phyloP scores from a whole-genome alignment of 2,329 filamentous ascomycete species.

The Trichoderma asperellum region DNA sequence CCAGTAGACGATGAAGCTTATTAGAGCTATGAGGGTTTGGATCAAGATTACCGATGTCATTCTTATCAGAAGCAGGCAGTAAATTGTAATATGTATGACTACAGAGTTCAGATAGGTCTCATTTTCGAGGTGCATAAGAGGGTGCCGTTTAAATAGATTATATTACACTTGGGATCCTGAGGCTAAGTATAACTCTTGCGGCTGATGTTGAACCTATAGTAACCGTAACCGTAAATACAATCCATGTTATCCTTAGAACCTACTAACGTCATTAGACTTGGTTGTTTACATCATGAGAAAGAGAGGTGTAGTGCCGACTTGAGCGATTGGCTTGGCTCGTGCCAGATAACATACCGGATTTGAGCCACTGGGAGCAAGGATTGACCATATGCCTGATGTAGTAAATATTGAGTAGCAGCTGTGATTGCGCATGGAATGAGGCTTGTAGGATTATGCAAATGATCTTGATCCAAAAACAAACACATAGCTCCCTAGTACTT shows the following conservation, averaged over 20 bases:
- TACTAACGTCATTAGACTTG: no score
- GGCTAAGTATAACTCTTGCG: no score
- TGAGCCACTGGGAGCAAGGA: not conserved
- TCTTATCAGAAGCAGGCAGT: no score
- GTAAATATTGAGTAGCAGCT: not conserved
- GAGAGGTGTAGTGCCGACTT: no score
- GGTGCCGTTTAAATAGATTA: not conserved
- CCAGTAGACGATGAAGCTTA: constrained; percentile 4
- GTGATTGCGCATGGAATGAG: not conserved
- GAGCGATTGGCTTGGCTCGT: not conserved
- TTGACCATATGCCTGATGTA: not conserved
- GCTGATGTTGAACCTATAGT: no score
- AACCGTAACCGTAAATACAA: no score
- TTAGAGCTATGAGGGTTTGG: constrained; percentile 2
- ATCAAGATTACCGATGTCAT: constrained; percentile 5
- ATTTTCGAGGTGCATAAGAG: not conserved
- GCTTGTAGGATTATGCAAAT: no score
- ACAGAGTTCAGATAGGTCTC: no score
- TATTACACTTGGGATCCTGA: not conserved
- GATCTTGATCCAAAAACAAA: no score
- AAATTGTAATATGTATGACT: not conserved
- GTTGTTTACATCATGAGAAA: no score
- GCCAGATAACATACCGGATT: not conserved
- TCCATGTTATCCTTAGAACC: no score
- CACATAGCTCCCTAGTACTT: no score